Conservation (phyloP, 2,329 filamentous ascomycete genomes). For the Sporothrix variecibatus region DNA sequence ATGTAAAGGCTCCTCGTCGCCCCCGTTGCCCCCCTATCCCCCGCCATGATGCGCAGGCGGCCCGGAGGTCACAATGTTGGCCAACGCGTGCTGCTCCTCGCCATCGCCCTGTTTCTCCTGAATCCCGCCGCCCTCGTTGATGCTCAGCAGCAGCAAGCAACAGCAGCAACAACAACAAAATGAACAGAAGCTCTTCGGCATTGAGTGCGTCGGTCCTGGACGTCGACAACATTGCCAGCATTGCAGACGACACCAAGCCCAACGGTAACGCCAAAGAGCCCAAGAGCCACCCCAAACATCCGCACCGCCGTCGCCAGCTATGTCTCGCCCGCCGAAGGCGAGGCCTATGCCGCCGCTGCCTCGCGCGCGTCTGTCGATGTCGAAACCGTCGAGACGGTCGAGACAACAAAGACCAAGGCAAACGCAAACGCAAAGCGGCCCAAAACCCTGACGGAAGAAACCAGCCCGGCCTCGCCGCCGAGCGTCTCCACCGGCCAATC, state of each 20-base stretch:
- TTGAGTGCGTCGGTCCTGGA: neutral
- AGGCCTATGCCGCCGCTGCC: conserved; percentile 31
- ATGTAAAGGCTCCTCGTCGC: conserved; percentile 20
- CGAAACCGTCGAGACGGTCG: conserved; percentile 28
- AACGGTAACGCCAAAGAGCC: neutral
- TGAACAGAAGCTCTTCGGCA: neutral
- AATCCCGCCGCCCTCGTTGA: conserved; percentile 57
- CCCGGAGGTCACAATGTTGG: conserved; percentile 53
- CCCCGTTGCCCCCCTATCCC: conserved; percentile 29
- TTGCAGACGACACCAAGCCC: neutral
- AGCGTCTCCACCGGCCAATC: conserved; percentile 36
- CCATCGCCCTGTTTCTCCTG: conserved; percentile 57
- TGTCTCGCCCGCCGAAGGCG: conserved; percentile 34
- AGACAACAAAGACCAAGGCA: conserved; percentile 9
- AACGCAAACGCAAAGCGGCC: conserved; percentile 33
- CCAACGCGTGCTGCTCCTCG: conserved; percentile 53
- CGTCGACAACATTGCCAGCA: neutral
- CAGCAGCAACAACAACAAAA: conserved; percentile 26
- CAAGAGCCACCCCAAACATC: conserved; percentile 14
- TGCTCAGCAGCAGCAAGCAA: conserved; percentile 64
- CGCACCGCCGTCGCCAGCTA: conserved; percentile 29
- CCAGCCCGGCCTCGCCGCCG: neutral
- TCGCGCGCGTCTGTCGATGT: conserved; percentile 32
- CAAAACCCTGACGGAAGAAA: conserved; percentile 19
- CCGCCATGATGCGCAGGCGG: conserved; percentile 66